Conservation (phyloP, 2,329 filamentous ascomycete genomes). For the Fusarium multiceps region DNA sequence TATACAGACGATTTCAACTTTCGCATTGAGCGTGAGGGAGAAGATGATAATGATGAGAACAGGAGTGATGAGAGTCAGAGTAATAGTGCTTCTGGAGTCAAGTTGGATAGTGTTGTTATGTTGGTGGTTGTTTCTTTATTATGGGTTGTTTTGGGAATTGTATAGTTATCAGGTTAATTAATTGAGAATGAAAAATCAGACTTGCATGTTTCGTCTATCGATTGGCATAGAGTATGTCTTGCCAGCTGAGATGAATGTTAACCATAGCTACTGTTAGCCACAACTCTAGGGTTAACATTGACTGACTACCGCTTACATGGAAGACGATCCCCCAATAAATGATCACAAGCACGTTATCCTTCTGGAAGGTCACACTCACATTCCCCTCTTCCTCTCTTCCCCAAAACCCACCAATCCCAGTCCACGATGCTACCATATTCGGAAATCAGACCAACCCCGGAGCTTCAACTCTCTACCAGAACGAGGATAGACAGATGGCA, state of each 20-base stretch:
- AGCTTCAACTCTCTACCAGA: slow-evolving; percentile 3
- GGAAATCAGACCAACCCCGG: slow-evolving; percentile 23
- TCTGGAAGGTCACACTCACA: not conserved
- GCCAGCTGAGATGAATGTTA: too few species aligned
- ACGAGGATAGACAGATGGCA: not conserved
- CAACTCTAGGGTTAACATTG: not conserved
- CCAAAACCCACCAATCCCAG: slow-evolving; percentile 26
- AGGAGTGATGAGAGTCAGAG: slow-evolving; percentile 5
- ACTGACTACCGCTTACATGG: not conserved
- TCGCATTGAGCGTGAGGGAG: slow-evolving; percentile 49
- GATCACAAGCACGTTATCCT: not conserved
- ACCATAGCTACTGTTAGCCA: too few species aligned
- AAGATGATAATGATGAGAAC: not conserved
- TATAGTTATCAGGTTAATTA: not conserved
- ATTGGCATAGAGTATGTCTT: not conserved
- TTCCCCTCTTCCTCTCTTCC: not conserved
- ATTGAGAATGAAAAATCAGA: not conserved
- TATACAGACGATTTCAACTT: slow-evolving; percentile 53
- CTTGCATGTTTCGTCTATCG: not conserved
- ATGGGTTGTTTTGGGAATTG: slow-evolving; percentile 8
- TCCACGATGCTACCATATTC: slow-evolving; percentile 16
- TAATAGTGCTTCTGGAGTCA: slow-evolving; percentile 17
- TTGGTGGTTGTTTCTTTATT: not conserved
- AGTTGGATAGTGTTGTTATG: not conserved
- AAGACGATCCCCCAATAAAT: not conserved